These are phyloP conservation scores for Angomonas desouzai DNA, from an alignment of 208 protist species.

Conservation along the genomic window DNA sequence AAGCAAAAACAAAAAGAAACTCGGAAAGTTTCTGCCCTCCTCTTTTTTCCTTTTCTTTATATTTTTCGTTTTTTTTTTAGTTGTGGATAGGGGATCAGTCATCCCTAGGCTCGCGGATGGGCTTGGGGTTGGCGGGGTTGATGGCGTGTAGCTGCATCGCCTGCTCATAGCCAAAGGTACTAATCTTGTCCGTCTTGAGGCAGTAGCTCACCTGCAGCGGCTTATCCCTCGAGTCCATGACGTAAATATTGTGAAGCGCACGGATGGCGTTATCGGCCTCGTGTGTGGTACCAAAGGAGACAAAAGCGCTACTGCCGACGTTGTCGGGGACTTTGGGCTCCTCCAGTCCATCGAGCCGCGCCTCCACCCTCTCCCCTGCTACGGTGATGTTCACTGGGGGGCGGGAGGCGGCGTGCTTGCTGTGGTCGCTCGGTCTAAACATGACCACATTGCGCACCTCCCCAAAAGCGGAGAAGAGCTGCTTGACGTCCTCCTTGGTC, in stretches of 20 bases:
- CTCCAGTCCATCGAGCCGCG: no score
- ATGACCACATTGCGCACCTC: slow-evolving; percentile 34
- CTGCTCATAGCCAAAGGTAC: slow-evolving; percentile 59
- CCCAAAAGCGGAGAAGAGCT: slow-evolving; percentile 33
- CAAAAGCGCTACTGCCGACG: slow-evolving; percentile 38
- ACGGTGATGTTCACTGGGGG: slow-evolving; percentile 8
- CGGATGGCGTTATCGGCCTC: slow-evolving; percentile 58
- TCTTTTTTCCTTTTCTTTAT: not conserved
- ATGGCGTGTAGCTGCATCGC: slow-evolving; percentile 41
- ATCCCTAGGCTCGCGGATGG: slow-evolving; percentile 9
- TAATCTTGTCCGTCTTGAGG: slow-evolving; percentile 50
- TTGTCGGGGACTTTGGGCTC: slow-evolving; percentile 18
- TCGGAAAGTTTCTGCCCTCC: slow-evolving; percentile 5
- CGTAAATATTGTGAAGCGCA: slow-evolving; percentile 40
- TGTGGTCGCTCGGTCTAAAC: slow-evolving; percentile 26
- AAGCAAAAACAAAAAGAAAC: slow-evolving; percentile 8
- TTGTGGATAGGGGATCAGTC: not conserved
- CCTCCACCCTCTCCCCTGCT: slow-evolving; percentile 11
- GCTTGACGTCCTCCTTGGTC: slow-evolving; percentile 29
- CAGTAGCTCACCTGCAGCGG: slow-evolving; percentile 66
- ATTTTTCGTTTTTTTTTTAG: slow-evolving; percentile 8
- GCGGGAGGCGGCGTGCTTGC: slow-evolving; percentile 1
- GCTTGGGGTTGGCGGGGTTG: slow-evolving; percentile 58
- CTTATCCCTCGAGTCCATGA: slow-evolving; percentile 47
- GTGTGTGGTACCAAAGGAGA: slow-evolving; percentile 33